Evolutionary conservation across 768 basidiomycete species (phyloP).

Genomic region (Leccinum uliginosum): DNA sequence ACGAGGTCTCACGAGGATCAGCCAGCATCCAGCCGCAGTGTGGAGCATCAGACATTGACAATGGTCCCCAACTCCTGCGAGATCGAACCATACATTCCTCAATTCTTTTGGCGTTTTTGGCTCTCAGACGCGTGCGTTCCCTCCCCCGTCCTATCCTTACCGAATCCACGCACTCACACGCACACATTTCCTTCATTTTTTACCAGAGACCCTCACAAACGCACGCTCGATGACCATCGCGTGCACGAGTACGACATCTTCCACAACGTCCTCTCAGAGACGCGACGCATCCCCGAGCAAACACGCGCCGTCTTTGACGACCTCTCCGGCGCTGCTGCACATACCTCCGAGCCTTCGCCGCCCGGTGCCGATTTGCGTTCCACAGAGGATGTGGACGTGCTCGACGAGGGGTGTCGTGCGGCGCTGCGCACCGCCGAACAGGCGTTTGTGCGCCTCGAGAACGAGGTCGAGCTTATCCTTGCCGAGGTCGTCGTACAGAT

Average conservation of each 20-base stretch:
- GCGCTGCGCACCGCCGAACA: constrained; percentile 40
- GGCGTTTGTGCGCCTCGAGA: constrained; percentile 42
- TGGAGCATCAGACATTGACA: not conserved
- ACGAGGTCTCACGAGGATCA: not conserved
- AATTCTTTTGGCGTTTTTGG: constrained; percentile 50
- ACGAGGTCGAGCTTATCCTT: constrained; percentile 37
- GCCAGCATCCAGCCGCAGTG: not conserved
- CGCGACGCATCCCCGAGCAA: constrained; percentile 34
- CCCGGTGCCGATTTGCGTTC: not conserved
- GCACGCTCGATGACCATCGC: constrained; percentile 33
- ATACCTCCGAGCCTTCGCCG: not conserved
- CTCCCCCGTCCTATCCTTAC: not conserved
- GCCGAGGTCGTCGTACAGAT: constrained; percentile 31
- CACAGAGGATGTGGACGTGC: constrained; percentile 10
- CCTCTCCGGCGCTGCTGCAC: constrained; percentile 19
- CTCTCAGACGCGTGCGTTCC: constrained; percentile 38
- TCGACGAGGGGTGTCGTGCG: constrained; percentile 34
- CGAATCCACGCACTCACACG: not conserved
- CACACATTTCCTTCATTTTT: not conserved
- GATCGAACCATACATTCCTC: constrained; percentile 39
- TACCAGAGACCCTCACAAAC: constrained; percentile 26
- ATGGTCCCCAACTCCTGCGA: constrained; percentile 4
- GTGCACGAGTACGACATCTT: constrained; percentile 53
- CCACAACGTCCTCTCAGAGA: constrained; percentile 46
- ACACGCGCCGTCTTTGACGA: constrained; percentile 41